Percentiles rank a stretch among this genome's conserved stretches.
phyloP scores from a whole-genome alignment of 2,329 filamentous ascomycete genomes.

The Zasmidium angulare region DNA sequence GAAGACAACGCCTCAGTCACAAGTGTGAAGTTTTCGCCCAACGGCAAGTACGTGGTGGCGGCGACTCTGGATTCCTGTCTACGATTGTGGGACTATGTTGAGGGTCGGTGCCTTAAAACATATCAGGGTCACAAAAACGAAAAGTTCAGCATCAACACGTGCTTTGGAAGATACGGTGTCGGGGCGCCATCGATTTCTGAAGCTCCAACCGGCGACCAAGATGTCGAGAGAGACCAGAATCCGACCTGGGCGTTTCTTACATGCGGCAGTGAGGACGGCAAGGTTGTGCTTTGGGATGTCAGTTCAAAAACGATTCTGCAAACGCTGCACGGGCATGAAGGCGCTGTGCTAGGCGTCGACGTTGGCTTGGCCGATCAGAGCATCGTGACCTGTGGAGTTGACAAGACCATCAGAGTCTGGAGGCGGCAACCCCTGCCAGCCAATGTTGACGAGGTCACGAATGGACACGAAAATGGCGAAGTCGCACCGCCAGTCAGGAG shows the following conservation, averaged over 20 bases:
- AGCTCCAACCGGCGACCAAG: conserved; percentile 7
- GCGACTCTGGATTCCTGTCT: conserved; percentile 89
- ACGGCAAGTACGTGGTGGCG: conserved; percentile 88
- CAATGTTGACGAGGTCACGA: conserved; percentile 1
- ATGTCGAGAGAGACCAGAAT: conserved; percentile 19
- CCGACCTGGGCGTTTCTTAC: conserved; percentile 63
- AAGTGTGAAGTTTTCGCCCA: conserved; percentile 87
- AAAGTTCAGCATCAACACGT: conserved; percentile 79
- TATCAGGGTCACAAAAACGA: conserved; percentile 90
- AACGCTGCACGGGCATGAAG: conserved; percentile 56
- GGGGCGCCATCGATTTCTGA: neutral
- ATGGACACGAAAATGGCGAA: conserved; percentile 1
- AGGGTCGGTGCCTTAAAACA: conserved; percentile 89
- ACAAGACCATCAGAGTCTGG: conserved; percentile 64
- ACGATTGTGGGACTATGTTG: conserved; percentile 91
- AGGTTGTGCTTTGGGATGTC: conserved; percentile 87
- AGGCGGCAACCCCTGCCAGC: conserved; percentile 33
- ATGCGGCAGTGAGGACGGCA: conserved; percentile 84
- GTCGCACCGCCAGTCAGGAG: conserved; percentile 10
- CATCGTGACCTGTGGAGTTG: conserved; percentile 63
- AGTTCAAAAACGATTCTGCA: conserved; percentile 81
- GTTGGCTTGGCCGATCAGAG: conserved; percentile 55
- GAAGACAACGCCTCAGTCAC: conserved; percentile 92
- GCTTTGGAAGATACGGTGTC: conserved; percentile 69
- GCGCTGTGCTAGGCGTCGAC: conserved; percentile 60